phyloP scores from a whole-genome alignment of 2,329 filamentous ascomycete species.

The Ophiostoma perfectum region DNA sequence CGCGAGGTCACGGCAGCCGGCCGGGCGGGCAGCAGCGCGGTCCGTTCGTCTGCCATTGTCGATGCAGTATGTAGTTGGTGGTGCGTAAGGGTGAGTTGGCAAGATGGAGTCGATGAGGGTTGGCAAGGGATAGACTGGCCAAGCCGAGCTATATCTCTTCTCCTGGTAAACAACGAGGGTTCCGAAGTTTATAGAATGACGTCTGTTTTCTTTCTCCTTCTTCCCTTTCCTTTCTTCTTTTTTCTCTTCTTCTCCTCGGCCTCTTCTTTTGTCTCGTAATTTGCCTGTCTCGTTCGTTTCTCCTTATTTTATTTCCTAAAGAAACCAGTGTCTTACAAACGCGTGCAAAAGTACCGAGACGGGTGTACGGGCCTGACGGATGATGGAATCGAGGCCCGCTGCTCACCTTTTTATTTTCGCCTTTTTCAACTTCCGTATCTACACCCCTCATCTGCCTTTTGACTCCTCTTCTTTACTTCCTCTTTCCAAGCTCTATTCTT shows the following conservation, averaged over 20 bases:
- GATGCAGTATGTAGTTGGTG: neutral
- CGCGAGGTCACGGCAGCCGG: constrained; percentile 6
- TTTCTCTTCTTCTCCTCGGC: neutral
- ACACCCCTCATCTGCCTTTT: neutral
- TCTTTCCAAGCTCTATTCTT: neutral
- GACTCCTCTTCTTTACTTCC: neutral
- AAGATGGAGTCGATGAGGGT: neutral
- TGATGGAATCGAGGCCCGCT: neutral
- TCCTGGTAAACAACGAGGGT: neutral
- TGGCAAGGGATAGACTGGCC: neutral
- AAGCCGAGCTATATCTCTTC: constrained; percentile 4
- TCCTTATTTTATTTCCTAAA: neutral
- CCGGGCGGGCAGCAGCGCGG: constrained; percentile 19
- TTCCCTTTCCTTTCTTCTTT: neutral
- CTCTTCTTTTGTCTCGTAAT: neutral
- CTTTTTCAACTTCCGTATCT: constrained; percentile 3
- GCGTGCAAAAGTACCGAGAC: constrained; percentile 3
- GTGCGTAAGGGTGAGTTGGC: neutral
- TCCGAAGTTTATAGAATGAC: neutral
- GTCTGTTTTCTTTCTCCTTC: neutral
- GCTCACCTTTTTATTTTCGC: neutral
- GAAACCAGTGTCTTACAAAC: neutral
- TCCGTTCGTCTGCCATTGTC: constrained; percentile 21
- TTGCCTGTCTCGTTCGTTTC: constrained; percentile 2
- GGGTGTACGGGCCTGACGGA: neutral